Evolutionary conservation across 495 filamentous ascomycete genomes (phyloP).

Genomic region (Aspergillus ellipticus): DNA sequence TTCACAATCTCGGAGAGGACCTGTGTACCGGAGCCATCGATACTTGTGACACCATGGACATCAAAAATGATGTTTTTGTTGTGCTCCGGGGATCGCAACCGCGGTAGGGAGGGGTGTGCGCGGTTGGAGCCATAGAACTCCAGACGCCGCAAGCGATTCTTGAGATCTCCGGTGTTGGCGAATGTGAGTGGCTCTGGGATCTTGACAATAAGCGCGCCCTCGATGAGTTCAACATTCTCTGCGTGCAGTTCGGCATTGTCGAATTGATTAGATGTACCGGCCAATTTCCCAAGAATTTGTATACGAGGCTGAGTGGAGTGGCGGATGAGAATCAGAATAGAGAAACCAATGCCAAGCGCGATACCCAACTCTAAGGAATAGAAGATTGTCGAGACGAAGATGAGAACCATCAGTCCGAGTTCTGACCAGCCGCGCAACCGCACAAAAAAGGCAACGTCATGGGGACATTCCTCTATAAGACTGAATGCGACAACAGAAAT

Average conservation of each 20-base stretch:
- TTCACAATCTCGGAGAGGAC: conserved; percentile 86
- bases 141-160: conserved; percentile 73
- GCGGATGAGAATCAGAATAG: conserved; percentile 81
- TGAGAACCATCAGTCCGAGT: conserved; percentile 79
- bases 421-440: conserved; percentile 81
- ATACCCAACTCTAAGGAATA: conserved; percentile 84
- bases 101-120: conserved; percentile 82
- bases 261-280: conserved; percentile 70
- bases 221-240: conserved; percentile 76
- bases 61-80: conserved; percentile 94
- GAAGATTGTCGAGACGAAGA: conserved; percentile 90
- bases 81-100: conserved; percentile 64
- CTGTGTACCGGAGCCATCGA: conserved; percentile 91
- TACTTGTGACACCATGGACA: conserved; percentile 86
- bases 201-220: conserved; percentile 91
- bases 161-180: conserved; percentile 92
- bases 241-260: conserved; percentile 84
- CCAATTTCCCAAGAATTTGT: conserved; percentile 89
- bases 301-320: conserved; percentile 90
- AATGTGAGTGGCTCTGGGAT: conserved; percentile 97
- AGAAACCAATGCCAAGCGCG: conserved; percentile 82
- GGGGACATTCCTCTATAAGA: conserved; percentile 90
- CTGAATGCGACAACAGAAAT: conserved; percentile 95
- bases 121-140: conserved; percentile 82
- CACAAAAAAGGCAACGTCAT: conserved; percentile 87